A percentile compares a stretch with the other conserved stretches of the same genome.
phyloP scores from a whole-genome alignment of 2,329 filamentous ascomycete genomes.

The Trichophyton simii region DNA sequence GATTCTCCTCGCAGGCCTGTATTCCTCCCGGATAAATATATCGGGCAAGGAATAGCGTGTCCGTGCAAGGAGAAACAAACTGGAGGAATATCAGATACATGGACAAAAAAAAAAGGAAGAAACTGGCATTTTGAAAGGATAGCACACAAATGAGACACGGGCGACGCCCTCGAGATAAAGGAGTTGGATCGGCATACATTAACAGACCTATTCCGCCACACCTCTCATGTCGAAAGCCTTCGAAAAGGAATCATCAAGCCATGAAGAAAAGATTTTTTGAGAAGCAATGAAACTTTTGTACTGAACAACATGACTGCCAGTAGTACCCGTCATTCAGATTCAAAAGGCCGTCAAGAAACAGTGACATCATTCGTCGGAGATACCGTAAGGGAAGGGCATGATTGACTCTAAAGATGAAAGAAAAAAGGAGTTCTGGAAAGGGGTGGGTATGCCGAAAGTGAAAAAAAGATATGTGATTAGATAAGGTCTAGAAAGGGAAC shows the following conservation, averaged over 20 bases:
- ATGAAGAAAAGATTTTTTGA: not conserved
- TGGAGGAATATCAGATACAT: not conserved
- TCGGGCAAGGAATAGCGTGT: not conserved
- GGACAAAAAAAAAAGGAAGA: not conserved
- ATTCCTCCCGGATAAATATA: not conserved
- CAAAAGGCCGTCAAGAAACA: conserved; percentile 6
- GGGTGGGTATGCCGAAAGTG: not conserved
- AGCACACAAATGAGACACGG: conserved; percentile 3
- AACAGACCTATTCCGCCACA: conserved; percentile 5
- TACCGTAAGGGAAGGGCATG: not conserved
- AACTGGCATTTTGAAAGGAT: conserved; percentile 1
- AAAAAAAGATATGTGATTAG: conserved; percentile 20
- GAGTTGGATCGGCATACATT: conserved; percentile 3
- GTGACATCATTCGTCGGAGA: conserved; percentile 7
- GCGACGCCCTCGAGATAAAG: conserved; percentile 1
- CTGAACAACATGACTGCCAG: conserved; percentile 11
- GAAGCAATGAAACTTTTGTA: conserved; percentile 11
- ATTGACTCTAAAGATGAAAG: conserved; percentile 7
- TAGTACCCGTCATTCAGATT: conserved; percentile 12
- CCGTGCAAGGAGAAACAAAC: not conserved
- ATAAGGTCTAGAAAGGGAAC: conserved; percentile 27
- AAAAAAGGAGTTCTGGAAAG: not conserved
- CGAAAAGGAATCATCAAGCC: conserved; percentile 2
- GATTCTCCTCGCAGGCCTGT: not conserved
- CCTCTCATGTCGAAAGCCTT: conserved; percentile 1